These are phyloP conservation scores for Panellus pusillus DNA, from an alignment of 768 basidiomycete species.

Conservation along the genomic window DNA sequence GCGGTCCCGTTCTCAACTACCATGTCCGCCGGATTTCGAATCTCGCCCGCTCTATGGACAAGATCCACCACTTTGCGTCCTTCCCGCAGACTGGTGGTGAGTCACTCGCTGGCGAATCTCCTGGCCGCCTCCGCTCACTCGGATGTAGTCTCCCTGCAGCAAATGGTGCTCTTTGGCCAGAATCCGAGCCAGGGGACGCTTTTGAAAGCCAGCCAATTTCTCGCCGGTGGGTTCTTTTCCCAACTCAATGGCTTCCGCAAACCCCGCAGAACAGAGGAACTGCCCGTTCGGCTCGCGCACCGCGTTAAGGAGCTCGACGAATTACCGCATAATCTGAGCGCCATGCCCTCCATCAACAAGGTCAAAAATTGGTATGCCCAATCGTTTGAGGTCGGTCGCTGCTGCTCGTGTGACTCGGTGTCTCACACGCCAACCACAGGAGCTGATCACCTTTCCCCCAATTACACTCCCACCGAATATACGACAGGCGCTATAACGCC, in stretches of 20 bases:
- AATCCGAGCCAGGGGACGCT: conserved; percentile 94
- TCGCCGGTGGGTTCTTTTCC: conserved; percentile 52
- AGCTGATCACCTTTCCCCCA: conserved; percentile 83
- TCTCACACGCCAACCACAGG: conserved; percentile 45
- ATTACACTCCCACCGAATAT: conserved; percentile 69
- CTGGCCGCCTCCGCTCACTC: background rate
- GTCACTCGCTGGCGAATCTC: conserved; percentile 26
- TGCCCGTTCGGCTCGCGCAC: conserved; percentile 93
- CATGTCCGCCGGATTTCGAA: conserved; percentile 68
- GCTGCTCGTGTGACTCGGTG: conserved; percentile 17
- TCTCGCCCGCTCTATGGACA: conserved; percentile 80
- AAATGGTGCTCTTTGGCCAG: conserved; percentile 98
- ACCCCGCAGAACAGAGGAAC: conserved; percentile 61
- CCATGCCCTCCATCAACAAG: conserved; percentile 90
- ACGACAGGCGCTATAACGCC: conserved; percentile 58
- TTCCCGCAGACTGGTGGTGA: conserved; percentile 91
- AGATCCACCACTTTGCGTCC: conserved; percentile 86
- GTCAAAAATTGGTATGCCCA: conserved; percentile 99
- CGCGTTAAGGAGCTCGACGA: conserved; percentile 95
- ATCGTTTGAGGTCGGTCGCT: conserved; percentile 82
- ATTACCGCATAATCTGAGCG: conserved; percentile 86
- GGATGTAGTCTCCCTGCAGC: conserved; percentile 81
- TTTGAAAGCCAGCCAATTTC: conserved; percentile 87
- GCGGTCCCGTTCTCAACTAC: conserved; percentile 14
- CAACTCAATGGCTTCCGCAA: background rate